Evolutionary conservation across 495 filamentous ascomycete genomes (phyloP), one percentile per base, ranked within the genome.

Genomic region (Articulospora tetracladia): DNA sequence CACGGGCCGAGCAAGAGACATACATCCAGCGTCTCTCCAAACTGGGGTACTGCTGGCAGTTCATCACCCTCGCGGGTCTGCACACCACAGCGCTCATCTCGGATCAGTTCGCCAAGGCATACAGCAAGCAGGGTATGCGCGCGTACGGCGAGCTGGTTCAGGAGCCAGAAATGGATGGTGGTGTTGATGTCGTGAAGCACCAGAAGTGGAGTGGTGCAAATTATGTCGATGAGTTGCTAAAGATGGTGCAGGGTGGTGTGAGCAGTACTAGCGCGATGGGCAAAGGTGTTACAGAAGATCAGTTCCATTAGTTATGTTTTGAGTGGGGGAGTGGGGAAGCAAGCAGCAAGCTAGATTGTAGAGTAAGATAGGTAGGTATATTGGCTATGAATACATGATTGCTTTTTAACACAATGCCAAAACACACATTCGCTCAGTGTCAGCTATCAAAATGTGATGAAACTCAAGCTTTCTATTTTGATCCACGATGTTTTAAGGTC

Each of bases 41-140:
- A 22, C 85, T 98, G 28, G 94, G 94, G 50, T 98, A 97, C 83
- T 95, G 89, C 82, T 98, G 94, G 94, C 94, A 98, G 75, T 98
- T 98, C 84, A 98, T 98, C 79, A 98, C 95, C 28, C 86, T 98
- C 32, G 94, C 93, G n/a, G 95, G 94, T 60, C 81, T 98, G 66
- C 95, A 98, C 80, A 96, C 90, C 27, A 96, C 91, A 4, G 94
- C 94, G 22, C 83, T 98, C 25, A 95, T 95, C 74, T 85, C 84
- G 46, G 85, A 97, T 72, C 82, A 86, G 53, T 98, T 98, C 74
- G 86, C 92, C 53, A 84, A 86, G 73, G 91, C 92, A 24, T 98
- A 89, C 69, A 74, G 84, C 13, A 74, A 84, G 70, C 77, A 86
- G 53, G 95, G 94, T 55, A 98, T 98, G 94, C 86, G 92, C 28